These are phyloP conservation scores for Pezicula radicicola DNA, from an alignment of 2,329 filamentous ascomycete species.

Conservation along the genomic window DNA sequence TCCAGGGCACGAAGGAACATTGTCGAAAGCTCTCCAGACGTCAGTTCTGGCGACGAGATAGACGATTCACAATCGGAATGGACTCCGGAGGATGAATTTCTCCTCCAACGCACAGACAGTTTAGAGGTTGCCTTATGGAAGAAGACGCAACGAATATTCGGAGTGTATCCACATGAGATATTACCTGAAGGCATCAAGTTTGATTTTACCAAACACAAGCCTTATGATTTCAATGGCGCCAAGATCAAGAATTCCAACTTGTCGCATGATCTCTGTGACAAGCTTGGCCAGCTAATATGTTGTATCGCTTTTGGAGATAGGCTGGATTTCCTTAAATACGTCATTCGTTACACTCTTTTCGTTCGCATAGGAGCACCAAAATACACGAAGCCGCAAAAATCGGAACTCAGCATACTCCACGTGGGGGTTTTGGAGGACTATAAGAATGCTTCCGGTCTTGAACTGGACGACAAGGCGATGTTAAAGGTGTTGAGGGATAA, in stretches of 20 bases:
- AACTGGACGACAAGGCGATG: neutral
- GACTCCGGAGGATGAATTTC: neutral
- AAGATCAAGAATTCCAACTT: neutral
- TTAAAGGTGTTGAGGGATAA: neutral
- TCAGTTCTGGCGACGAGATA: neutral
- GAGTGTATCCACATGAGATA: neutral
- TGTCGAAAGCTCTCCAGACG: too few species aligned
- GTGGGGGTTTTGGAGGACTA: neutral
- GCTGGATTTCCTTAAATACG: neutral
- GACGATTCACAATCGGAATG: neutral
- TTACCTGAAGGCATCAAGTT: neutral
- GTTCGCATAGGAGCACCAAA: neutral
- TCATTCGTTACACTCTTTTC: neutral
- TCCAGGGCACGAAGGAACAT: too few species aligned
- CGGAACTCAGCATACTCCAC: neutral
- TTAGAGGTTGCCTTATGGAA: neutral
- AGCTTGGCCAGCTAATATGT: neutral
- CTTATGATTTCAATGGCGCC: neutral
- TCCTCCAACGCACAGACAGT: neutral
- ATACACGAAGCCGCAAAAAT: neutral
- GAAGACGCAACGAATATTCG: neutral
- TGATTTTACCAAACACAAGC: neutral
- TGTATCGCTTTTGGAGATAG: neutral
- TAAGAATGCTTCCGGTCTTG: neutral
- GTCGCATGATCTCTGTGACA: neutral